phyloP scores from a whole-genome alignment of 495 filamentous ascomycete species.

The Tuber indicum region DNA sequence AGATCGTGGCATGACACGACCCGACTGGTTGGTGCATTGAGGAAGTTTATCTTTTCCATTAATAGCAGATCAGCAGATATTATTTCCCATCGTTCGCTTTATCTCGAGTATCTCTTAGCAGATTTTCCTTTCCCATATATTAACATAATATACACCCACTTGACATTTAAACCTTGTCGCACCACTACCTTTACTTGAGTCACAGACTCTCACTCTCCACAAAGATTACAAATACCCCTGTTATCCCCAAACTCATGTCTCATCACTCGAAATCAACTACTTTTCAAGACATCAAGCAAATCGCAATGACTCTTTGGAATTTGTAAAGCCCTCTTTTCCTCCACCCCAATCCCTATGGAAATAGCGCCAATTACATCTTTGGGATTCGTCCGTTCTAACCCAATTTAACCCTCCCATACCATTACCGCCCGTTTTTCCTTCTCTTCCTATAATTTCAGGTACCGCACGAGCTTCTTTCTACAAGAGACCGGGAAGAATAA shows the following conservation, averaged over 20 bases:
- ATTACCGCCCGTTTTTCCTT: background rate
- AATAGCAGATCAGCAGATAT: background rate
- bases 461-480: background rate
- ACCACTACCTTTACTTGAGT: background rate
- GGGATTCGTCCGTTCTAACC: background rate
- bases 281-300: background rate
- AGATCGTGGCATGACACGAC: background rate
- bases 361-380: background rate
- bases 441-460: background rate
- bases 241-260: background rate
- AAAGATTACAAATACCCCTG: background rate
- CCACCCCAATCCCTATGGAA: background rate
- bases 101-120: background rate
- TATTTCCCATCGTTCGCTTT: background rate
- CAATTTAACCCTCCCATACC: background rate
- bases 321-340: background rate
- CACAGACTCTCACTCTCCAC: background rate
- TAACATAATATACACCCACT: background rate
- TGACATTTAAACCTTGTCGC: background rate
- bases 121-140: background rate
- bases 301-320: background rate
- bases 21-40: background rate
- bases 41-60: background rate
- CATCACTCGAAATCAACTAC: background rate
- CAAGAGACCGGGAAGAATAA: background rate